A percentile compares a stretch with the other conserved stretches of the same genome.
phyloP scores from a whole-genome alignment of 306 rosid species.

The Argentina anserina region DNA sequence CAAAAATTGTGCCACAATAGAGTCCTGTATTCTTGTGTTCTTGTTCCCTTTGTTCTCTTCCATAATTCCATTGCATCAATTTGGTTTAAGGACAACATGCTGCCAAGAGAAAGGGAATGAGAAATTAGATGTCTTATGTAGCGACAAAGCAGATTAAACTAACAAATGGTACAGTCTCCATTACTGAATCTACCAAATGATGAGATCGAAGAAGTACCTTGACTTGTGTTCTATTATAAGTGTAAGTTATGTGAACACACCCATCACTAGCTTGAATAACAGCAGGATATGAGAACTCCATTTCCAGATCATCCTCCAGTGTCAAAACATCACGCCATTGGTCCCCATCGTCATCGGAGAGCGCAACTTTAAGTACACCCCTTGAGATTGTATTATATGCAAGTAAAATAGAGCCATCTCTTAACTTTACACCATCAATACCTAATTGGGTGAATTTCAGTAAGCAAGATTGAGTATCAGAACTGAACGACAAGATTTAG shows the following conservation, averaged over 20 bases:
- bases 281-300: conserved; percentile 95
- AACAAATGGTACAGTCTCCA: neutral
- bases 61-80: conserved; percentile 29
- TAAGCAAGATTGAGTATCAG: neutral
- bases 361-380: conserved; percentile 73
- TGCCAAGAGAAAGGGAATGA: conserved; percentile 39
- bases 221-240: conserved; percentile 75
- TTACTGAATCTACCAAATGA: conserved; percentile 15
- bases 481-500: neutral
- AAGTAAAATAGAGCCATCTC: conserved; percentile 66
- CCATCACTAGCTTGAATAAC: conserved; percentile 81
- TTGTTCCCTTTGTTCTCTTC: conserved; percentile 20
- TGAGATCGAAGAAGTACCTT: conserved; percentile 51
- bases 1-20: neutral
- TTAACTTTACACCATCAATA: conserved; percentile 84
- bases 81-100: conserved; percentile 68
- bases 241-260: conserved; percentile 68
- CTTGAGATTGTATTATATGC: conserved; percentile 72
- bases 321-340: conserved; percentile 68
- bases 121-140: conserved; percentile 7
- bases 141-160: conserved; percentile 2
- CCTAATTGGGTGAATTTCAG: conserved; percentile 36
- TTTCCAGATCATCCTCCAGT: conserved; percentile 60
- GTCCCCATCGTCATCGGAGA: conserved; percentile 82
- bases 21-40: conserved; percentile 3